Conservation (phyloP, 106 monocot species). For the Allium sativum region DNA sequence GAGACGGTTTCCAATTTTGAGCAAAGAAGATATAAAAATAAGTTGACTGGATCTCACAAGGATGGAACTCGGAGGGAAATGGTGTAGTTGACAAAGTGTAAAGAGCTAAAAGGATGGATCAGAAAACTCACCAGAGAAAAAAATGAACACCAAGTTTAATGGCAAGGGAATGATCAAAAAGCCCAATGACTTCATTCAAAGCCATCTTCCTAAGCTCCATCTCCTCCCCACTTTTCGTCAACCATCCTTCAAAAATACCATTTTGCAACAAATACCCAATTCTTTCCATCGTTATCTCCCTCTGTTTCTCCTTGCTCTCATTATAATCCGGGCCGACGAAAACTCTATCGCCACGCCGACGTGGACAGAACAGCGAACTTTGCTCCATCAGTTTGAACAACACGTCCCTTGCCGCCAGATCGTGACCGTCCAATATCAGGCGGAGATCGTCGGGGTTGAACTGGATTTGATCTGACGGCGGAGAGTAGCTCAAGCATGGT, state of each 20-base stretch:
- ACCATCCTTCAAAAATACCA: constrained; percentile 73
- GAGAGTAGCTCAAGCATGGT: constrained; percentile 7
- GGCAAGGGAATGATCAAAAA: constrained; percentile 75
- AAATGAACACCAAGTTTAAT: constrained; percentile 85
- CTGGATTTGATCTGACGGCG: constrained; percentile 6
- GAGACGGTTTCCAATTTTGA: too few relatives aligned
- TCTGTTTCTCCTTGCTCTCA: constrained; percentile 82
- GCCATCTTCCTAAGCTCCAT: constrained; percentile 57
- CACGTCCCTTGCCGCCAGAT: constrained; percentile 52
- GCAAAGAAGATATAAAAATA: too few relatives aligned
- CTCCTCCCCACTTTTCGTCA: constrained; percentile 24
- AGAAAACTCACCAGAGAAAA: constrained; percentile 64
- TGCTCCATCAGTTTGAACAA: constrained; percentile 58
- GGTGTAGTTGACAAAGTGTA: too few relatives aligned
- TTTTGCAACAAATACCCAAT: constrained; percentile 34
- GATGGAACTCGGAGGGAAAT: too few relatives aligned
- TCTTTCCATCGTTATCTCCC: constrained; percentile 71
- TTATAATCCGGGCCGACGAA: constrained; percentile 73
- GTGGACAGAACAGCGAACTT: constrained; percentile 57
- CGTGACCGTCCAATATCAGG: constrained; percentile 59
- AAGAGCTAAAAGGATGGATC: too few relatives aligned
- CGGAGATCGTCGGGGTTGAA: constrained; percentile 32
- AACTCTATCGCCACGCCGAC: constrained; percentile 18
- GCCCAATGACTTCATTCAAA: constrained; percentile 36
- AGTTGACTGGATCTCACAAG: too few relatives aligned